These are phyloP conservation scores for Triticum dicoccoides DNA, from an alignment of 176 grass and related monocot species.

Conservation along the genomic window DNA sequence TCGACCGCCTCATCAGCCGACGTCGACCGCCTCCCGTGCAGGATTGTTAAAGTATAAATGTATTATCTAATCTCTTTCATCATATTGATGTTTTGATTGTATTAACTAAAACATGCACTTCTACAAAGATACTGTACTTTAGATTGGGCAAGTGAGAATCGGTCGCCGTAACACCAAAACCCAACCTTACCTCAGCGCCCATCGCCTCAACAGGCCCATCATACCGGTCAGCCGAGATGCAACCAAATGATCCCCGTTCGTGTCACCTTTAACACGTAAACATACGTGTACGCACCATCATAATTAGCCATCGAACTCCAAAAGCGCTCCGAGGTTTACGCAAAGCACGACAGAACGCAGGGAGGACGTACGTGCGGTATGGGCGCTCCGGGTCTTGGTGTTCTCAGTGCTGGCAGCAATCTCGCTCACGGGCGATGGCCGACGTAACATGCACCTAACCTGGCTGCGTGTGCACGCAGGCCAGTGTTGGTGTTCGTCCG, in stretches of 20 bases:
- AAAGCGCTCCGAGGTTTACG: background rate
- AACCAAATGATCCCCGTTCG: background rate
- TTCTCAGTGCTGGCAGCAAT: background rate
- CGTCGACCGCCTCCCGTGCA: too few species aligned
- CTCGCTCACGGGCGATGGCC: background rate
- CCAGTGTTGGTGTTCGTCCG: background rate
- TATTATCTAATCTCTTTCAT: too few species aligned
- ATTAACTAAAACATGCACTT: too few species aligned
- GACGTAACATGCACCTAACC: background rate
- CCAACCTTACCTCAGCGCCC: too few species aligned
- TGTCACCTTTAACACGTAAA: background rate
- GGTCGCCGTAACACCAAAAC: too few species aligned
- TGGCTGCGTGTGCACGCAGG: background rate
- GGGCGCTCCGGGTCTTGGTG: background rate
- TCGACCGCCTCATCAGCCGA: too few species aligned
- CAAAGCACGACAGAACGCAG: background rate
- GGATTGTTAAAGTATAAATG: too few species aligned
- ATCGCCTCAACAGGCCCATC: too few species aligned
- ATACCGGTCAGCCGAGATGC: too few species aligned
- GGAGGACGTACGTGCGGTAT: background rate
- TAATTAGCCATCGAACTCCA: background rate
- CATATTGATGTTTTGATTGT: too few species aligned
- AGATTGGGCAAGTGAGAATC: too few species aligned
- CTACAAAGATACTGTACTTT: too few species aligned
- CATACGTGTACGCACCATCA: background rate